Evolutionary conservation across 2,329 filamentous ascomycete genomes (phyloP).

Genomic region (Cordyceps sp.): DNA sequence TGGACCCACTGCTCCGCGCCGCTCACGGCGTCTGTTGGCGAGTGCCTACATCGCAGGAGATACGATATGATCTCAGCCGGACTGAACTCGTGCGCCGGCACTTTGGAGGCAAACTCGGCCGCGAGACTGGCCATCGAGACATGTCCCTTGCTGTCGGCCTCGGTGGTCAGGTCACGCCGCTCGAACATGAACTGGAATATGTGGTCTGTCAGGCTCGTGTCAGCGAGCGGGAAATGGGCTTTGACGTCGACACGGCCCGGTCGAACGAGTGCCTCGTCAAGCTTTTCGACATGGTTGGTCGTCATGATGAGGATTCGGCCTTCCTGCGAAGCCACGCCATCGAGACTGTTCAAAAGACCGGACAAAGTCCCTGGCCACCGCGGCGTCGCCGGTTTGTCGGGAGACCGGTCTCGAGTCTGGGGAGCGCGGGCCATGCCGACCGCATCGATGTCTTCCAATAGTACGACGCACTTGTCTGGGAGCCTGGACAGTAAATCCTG

Average conservation of each 20-base stretch:
- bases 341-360: constrained; percentile 8
- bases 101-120: constrained; percentile 20
- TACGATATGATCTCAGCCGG: constrained; percentile 26
- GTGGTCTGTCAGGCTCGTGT: background rate
- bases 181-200: background rate
- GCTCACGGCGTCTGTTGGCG: background rate
- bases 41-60: constrained; percentile 1
- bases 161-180: background rate
- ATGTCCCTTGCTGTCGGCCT: constrained; percentile 1
- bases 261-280: constrained; percentile 8
- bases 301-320: constrained; percentile 10
- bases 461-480: constrained; percentile 17
- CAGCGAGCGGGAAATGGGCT: constrained; percentile 16
- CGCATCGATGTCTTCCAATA: constrained; percentile 23
- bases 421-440: constrained; percentile 3
- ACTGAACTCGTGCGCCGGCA: constrained; percentile 30
- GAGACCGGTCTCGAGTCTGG: background rate
- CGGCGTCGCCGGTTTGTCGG: too few relatives aligned
- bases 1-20: background rate
- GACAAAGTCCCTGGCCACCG: constrained; percentile 5
- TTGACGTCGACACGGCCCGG: constrained; percentile 39
- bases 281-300: constrained; percentile 9
- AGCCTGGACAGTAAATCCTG: constrained; percentile 14
- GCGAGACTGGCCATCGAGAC: background rate
- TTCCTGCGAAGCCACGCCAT: constrained; percentile 7